Evolutionary conservation across 345 rosid species (phyloP).

Genomic region (Populus simonii): DNA sequence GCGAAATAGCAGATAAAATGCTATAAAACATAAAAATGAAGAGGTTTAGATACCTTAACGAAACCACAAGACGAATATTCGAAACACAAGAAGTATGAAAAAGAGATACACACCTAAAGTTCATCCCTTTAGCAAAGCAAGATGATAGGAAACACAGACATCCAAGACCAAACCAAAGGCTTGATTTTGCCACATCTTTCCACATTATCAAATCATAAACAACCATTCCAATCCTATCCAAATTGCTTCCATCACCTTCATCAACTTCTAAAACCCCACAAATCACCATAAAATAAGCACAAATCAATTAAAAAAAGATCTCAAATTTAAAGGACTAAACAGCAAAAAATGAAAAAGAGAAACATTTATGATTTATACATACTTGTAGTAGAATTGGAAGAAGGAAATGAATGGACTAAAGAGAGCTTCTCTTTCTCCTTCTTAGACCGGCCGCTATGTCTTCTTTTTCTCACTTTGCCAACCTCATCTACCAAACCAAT

Average conservation of each 20-base stretch:
- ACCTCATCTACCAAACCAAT: constrained; percentile 42
- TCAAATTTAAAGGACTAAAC: background rate
- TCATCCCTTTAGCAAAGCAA: constrained; percentile 71
- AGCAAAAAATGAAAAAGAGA: background rate
- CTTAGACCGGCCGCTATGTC: constrained; percentile 49
- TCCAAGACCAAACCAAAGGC: constrained; percentile 88
- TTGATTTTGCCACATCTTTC: constrained; percentile 81
- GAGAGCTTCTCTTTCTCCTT: constrained; percentile 84
- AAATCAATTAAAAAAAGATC: background rate
- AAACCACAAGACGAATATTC: background rate
- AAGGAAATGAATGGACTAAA: constrained; percentile 40
- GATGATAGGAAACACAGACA: constrained; percentile 74
- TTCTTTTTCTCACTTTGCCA: constrained; percentile 51
- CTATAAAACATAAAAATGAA: constrained; percentile 36
- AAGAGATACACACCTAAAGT: constrained; percentile 54
- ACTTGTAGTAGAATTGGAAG: constrained; percentile 50
- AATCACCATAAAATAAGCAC: background rate
- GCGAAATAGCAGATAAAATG: constrained; percentile 63
- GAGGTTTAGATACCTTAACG: constrained; percentile 6
- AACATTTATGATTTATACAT: constrained; percentile 3
- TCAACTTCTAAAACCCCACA: constrained; percentile 38
- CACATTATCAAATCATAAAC: constrained; percentile 67
- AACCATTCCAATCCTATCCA: constrained; percentile 51
- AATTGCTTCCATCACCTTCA: constrained; percentile 47
- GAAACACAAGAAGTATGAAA: background rate